Base-by-base conservation (phyloP, 257 asterid species). In the Solanum neorickii region DNA sequence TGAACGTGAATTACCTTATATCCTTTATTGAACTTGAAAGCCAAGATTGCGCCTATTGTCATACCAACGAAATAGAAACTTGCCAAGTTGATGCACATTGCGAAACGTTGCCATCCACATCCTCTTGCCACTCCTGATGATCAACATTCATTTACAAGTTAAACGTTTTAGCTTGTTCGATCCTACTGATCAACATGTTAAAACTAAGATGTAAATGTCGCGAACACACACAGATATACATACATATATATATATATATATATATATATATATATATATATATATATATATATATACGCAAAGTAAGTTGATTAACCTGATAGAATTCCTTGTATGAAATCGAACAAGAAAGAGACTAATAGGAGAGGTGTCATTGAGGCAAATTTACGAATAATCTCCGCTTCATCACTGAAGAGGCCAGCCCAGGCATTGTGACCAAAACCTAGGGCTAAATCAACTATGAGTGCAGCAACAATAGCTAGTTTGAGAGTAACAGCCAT, bases 91-190 rank as follows among this genome's bases (percentile, higher is more conserved):
- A 94, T 92, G 27, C 88, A 80, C 89, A 93, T 92, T 1, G 91
- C 98, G 66, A 92, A 88, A 88, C 92, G 94, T 92, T 95, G 98
- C 95, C 94, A 92, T 41, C 98, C 99, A 73, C 97, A 92, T 12
- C 99, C 99, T 89, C 99, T 92, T 0, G 94, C 93, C 66, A 93
- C 98, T 88, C 98, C 99, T 96, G 88, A 13, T 86, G 12, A 21
- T 70, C 25, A 31, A 8, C 6, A n/a, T 23, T 3, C 39, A 77
- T 72, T 56, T 7, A 3, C 6, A 37, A 73, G 82, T 37, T 37
- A 20, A 20, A 73, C 9, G 70, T 59, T 25, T 16, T 21, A 27
- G 42, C 14, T 23, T 10, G 46, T 27, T 65, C 78, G 2, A 39
- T 72, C 7, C 31, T 46, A 29, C 21, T 52, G 37, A 49, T 49